These are phyloP conservation scores for Quercus mongolica DNA, from an alignment of 306 rosid genomes.

Conservation along the genomic window DNA sequence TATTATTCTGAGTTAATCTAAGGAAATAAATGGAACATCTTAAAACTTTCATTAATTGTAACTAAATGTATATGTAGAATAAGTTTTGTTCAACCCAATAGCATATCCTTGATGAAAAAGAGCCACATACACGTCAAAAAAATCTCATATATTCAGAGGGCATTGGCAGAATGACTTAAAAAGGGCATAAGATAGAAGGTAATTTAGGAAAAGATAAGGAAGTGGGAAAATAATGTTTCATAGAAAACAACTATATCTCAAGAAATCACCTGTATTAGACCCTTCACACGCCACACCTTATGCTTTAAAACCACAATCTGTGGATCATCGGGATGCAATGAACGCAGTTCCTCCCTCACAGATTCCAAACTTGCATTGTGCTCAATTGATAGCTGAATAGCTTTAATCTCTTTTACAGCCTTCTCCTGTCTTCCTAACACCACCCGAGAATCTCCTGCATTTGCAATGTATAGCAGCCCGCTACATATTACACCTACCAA, in stretches of 20 bases:
- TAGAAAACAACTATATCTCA: neutral
- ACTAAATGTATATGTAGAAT: neutral
- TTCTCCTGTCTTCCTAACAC: conserved; percentile 73
- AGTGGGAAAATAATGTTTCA: neutral
- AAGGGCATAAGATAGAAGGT: conserved; percentile 3
- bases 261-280: conserved; percentile 80
- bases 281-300: conserved; percentile 99
- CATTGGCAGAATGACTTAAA: neutral
- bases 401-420: conserved; percentile 54
- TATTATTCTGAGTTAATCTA: neutral
- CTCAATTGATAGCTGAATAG: conserved; percentile 81
- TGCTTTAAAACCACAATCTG: conserved; percentile 84
- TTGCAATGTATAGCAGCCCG: conserved; percentile 81
- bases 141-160: neutral
- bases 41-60: neutral
- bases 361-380: conserved; percentile 88
- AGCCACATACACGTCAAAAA: neutral
- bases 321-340: conserved; percentile 90
- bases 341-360: conserved; percentile 78
- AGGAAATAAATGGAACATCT: neutral
- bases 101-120: neutral
- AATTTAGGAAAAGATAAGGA: conserved; percentile 8
- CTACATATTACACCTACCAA: conserved; percentile 74
- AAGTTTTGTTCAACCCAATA: neutral
- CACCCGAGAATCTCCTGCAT: conserved; percentile 95